Conservation (phyloP, 2,329 filamentous ascomycete genomes). For the Aspergillus latus region DNA sequence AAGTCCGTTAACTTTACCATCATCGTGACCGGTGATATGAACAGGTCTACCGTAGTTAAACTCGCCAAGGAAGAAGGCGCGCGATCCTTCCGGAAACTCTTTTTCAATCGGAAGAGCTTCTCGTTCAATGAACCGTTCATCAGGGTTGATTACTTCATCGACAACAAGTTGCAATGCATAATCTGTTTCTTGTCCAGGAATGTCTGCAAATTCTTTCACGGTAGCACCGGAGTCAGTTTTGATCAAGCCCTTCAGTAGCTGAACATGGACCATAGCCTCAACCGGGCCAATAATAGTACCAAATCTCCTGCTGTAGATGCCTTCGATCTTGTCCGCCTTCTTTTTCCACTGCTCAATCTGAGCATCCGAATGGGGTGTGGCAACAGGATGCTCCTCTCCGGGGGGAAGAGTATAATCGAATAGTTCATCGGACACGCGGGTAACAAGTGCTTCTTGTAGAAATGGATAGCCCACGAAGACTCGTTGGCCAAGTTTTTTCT, state of each 20-base stretch:
- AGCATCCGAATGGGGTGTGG: conserved; percentile 68
- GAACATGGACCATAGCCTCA: conserved; percentile 85
- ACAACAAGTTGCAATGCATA: conserved; percentile 92
- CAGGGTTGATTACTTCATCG: conserved; percentile 83
- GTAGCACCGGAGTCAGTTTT: conserved; percentile 91
- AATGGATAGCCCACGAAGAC: conserved; percentile 95
- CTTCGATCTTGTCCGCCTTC: conserved; percentile 81
- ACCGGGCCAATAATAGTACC: conserved; percentile 84
- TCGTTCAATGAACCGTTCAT: conserved; percentile 89
- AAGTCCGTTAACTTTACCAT: conserved; percentile 74
- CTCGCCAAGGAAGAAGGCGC: conserved; percentile 91
- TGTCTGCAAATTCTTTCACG: conserved; percentile 86
- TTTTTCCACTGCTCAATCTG: conserved; percentile 82
- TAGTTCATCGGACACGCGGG: conserved; percentile 86
- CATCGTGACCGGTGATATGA: conserved; percentile 72
- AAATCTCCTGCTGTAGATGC: conserved; percentile 83
- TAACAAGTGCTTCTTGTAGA: conserved; percentile 87
- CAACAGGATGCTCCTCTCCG: conserved; percentile 63
- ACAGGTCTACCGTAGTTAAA: conserved; percentile 91
- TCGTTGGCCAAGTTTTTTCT: conserved; percentile 75
- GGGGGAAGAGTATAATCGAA: conserved; percentile 79
- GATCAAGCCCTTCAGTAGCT: conserved; percentile 85
- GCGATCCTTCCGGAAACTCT: conserved; percentile 80
- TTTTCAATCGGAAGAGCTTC: conserved; percentile 84
- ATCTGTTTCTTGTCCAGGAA: conserved; percentile 80